Base-by-base conservation (phyloP, 768 basidiomycete species). In the Phaffia australis region DNA sequence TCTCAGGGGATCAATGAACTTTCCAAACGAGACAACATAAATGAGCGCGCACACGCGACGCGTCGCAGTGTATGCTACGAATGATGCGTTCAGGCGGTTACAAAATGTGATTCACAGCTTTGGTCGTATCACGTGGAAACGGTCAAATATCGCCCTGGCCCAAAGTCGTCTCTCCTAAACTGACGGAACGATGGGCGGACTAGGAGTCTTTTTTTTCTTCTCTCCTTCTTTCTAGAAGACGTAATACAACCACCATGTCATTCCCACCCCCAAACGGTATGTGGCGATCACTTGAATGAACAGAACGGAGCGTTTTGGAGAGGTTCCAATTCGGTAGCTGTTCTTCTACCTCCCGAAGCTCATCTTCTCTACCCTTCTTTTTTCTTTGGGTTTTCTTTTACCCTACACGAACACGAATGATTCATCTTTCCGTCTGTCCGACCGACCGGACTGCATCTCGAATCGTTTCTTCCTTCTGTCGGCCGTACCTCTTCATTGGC, bases 401-500 rank as follows among this genome's bases (percentile, higher is more conserved):
- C 5, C 2, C 23, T 60, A 16, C 9, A 18, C 29, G 48, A 21
- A 71, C 64, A 59, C 74, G 73, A 32, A 70, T 69, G 56, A 71
- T 73, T 56, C 72, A 68, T 27, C 65, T 58, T 7, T 65, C 69
- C 49, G 66, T 27, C 65, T 58, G 15, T 65, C 69, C 49, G 66
- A 70, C 50, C 73, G 74, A 19, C 73, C 73, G 2, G 74, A 72
- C 35, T 69, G 52, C 59, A 72, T 75, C 60, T 71, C 74, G 55
- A 71, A 70, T 25, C 64, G 65, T 60, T 72, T 71, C 23, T 72
- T 70, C 50, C 71, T 73, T 48, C 65, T 67, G 32, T 71, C 63
- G 63, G 46, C 35, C 49, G 63, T 60, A 60, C 56, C 30, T 15
- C 15, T 27, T 18, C 15, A 9, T 32, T 3, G 9, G 29, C 30